These are phyloP conservation scores for Carallia brachiata DNA, from an alignment of 345 rosid species.

Conservation along the genomic window DNA sequence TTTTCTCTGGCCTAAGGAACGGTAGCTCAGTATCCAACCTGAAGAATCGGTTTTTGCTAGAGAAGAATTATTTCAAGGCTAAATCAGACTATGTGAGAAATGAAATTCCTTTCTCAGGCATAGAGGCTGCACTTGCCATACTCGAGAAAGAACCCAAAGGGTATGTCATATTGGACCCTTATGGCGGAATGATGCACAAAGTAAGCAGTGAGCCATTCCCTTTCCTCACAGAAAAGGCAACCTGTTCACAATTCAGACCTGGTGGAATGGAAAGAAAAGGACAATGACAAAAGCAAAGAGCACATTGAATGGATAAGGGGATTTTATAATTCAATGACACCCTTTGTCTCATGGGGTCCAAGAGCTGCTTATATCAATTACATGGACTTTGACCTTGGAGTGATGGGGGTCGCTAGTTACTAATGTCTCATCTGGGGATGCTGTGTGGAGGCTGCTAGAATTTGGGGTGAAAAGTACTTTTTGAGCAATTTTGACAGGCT, in stretches of 20 bases:
- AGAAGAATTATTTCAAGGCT: slow-evolving; percentile 23
- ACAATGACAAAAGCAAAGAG: slow-evolving; percentile 3
- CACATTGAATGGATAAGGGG: slow-evolving; percentile 24
- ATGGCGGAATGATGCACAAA: slow-evolving; percentile 24
- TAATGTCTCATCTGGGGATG: neutral
- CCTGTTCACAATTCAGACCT: slow-evolving; percentile 21
- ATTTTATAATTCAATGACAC: slow-evolving; percentile 26
- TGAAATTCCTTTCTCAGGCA: slow-evolving; percentile 14
- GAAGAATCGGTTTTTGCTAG: slow-evolving; percentile 11
- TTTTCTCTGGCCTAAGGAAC: slow-evolving; percentile 21
- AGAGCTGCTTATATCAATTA: slow-evolving; percentile 31
- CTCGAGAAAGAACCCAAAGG: slow-evolving; percentile 29
- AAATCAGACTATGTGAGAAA: slow-evolving; percentile 26
- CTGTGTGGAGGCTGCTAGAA: slow-evolving; percentile 20
- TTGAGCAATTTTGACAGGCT: slow-evolving; percentile 28
- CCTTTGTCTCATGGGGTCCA: slow-evolving; percentile 25
- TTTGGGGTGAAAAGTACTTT: slow-evolving; percentile 34
- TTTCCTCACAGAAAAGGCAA: slow-evolving; percentile 32
- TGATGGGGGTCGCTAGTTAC: neutral
- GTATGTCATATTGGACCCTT: slow-evolving; percentile 28
- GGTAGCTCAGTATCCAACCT: slow-evolving; percentile 18
- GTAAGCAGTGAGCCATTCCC: slow-evolving; percentile 23
- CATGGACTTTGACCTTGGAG: slow-evolving; percentile 30
- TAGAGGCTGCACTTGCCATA: slow-evolving; percentile 8
- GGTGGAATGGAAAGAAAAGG: slow-evolving; percentile 29